phyloP scores from a whole-genome alignment of 108 stramenopile species.

The Stephanodiscus minutulus region DNA sequence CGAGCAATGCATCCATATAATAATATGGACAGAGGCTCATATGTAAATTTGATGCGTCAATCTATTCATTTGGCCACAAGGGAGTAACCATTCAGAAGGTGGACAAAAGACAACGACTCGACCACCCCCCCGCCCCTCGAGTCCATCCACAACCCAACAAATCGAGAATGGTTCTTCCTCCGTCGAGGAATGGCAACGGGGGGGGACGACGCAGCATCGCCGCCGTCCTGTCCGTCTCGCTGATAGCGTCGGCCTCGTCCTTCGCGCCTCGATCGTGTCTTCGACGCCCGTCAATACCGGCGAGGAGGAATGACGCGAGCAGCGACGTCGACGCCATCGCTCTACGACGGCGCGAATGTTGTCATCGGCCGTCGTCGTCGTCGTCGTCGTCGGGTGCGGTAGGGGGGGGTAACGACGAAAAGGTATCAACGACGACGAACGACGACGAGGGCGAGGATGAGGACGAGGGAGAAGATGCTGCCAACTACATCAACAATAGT shows the following conservation, averaged over 20 bases:
- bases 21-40: too few relatives aligned
- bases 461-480: not conserved
- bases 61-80: too few relatives aligned
- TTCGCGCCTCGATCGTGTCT: not conserved
- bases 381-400: not conserved
- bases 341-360: too few relatives aligned
- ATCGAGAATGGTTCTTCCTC: not conserved
- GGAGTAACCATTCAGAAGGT: too few relatives aligned
- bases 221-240: conserved; percentile 6
- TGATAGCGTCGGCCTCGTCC: not conserved
- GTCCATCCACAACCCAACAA: not conserved
- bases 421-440: conserved; percentile 2
- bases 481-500: not conserved
- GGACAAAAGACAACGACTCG: too few relatives aligned
- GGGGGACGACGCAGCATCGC: not conserved
- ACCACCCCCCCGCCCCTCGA: too few relatives aligned
- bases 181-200: not conserved
- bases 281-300: too few relatives aligned
- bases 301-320: too few relatives aligned
- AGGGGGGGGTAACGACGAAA: too few relatives aligned
- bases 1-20: too few relatives aligned
- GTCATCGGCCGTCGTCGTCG: not conserved
- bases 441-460: not conserved
- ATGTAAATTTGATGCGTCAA: too few relatives aligned
- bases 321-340: too few relatives aligned